Percentiles rank a stretch among this genome's conserved stretches.
Evolutionary conservation across 108 stramenopile genomes (phyloP).

Genomic region (Nannochloropsis granulata): DNA sequence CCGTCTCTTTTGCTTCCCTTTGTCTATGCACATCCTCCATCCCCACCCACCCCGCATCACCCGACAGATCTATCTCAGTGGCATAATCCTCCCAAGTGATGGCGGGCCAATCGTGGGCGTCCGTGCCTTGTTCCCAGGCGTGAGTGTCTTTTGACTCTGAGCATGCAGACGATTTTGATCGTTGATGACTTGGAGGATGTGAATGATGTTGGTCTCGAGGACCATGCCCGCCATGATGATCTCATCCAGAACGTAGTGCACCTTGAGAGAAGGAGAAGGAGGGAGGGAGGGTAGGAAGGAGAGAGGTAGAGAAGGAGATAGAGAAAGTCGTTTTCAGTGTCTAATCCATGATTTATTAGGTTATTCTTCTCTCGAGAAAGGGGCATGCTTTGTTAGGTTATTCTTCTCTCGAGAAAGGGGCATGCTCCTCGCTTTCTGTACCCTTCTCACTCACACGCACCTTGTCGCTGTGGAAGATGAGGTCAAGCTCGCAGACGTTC

Average conservation of each 20-base stretch:
- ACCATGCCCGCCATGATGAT: slow-evolving; percentile 99
- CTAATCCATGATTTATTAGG: background rate
- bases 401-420: too few relatives aligned
- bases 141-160: background rate
- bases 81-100: background rate
- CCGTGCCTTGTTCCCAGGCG: background rate
- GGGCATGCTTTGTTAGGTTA: too few relatives aligned
- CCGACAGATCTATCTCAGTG: background rate
- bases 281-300: background rate
- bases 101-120: background rate
- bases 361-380: too few relatives aligned
- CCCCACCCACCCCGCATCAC: too few relatives aligned
- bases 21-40: too few relatives aligned
- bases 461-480: slow-evolving; percentile 95
- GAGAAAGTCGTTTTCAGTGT: background rate
- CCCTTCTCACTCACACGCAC: slow-evolving; percentile 18
- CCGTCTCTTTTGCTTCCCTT: too few relatives aligned
- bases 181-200: slow-evolving; percentile 72
- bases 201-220: slow-evolving; percentile 86
- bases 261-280: background rate
- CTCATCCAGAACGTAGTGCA: slow-evolving; percentile 58
- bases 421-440: too few relatives aligned
- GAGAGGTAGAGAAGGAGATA: background rate
- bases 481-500: slow-evolving; percentile 98
- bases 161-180: slow-evolving; percentile 81